Conservation (phyloP, 176 grass and related monocot species). For the Ensete ventricosum region DNA sequence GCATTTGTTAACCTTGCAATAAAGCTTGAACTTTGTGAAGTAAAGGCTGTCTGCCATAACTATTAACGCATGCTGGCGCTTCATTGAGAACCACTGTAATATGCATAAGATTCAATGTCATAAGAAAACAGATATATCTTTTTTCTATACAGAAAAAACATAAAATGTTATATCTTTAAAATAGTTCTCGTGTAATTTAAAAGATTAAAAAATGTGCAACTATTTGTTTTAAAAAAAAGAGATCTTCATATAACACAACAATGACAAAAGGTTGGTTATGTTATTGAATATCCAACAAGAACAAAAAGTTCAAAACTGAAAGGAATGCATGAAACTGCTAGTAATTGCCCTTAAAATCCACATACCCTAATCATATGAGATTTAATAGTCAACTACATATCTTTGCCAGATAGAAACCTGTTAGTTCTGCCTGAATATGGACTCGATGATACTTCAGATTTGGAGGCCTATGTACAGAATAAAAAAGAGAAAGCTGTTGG, state of each 20-base stretch:
- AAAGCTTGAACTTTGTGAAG: slow-evolving; percentile 96
- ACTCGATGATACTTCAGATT: too few species aligned
- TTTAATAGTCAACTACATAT: background rate
- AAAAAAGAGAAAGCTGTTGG: too few species aligned
- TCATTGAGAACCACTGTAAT: slow-evolving; percentile 95
- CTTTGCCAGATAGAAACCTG: background rate
- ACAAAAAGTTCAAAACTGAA: background rate
- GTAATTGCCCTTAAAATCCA: background rate
- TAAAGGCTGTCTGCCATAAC: slow-evolving; percentile 86
- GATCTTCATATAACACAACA: background rate
- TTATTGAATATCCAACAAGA: background rate
- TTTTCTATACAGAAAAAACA: background rate
- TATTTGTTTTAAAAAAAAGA: background rate
- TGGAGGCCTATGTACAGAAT: too few species aligned
- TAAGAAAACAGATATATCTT: background rate
- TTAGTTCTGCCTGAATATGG: background rate
- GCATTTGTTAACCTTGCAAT: slow-evolving; percentile 72
- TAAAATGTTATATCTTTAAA: background rate
- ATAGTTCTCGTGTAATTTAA: too few species aligned
- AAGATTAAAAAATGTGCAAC: background rate
- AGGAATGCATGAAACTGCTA: background rate
- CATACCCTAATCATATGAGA: background rate
- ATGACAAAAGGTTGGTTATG: background rate
- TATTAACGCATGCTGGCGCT: slow-evolving; percentile 74
- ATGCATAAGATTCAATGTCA: background rate